Percentiles rank a stretch among this genome's conserved stretches.
These are phyloP conservation scores for Dispira simplex DNA, from an alignment of 192 early-diverging fungal genomes.

Conservation along the genomic window DNA sequence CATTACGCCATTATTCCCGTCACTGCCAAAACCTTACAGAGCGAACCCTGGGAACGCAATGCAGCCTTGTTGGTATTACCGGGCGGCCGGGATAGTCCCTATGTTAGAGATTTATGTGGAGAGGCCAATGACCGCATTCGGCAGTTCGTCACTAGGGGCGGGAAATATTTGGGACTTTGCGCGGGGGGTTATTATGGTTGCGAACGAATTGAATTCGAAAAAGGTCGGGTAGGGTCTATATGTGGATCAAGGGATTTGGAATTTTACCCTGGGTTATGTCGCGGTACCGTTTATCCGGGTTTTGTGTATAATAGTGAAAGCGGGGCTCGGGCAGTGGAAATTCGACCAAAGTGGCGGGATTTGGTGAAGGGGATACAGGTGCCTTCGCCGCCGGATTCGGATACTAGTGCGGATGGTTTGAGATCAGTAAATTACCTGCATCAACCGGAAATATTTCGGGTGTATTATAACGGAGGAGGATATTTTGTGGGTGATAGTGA, in stretches of 20 bases:
- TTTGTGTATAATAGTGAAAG: constrained; percentile 75
- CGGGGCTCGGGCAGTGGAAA: constrained; percentile 45
- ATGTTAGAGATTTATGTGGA: constrained; percentile 52
- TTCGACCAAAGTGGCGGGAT: constrained; percentile 13
- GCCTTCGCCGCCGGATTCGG: constrained; percentile 20
- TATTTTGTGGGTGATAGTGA: constrained; percentile 25
- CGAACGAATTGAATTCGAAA: constrained; percentile 61
- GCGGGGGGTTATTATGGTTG: constrained; percentile 80
- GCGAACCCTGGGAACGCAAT: constrained; percentile 80
- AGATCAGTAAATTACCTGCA: constrained; percentile 9
- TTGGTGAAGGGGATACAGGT: constrained; percentile 8
- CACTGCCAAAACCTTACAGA: constrained; percentile 44
- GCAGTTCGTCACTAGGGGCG: constrained; percentile 54
- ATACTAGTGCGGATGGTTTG: constrained; percentile 9
- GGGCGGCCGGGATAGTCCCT: constrained; percentile 77
- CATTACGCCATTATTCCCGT: constrained; percentile 83
- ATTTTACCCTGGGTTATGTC: constrained; percentile 48
- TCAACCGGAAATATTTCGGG: constrained; percentile 16
- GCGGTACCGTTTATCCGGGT: constrained; percentile 61
- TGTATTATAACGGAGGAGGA: constrained; percentile 63
- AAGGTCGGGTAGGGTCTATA: constrained; percentile 41
- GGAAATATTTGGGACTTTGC: constrained; percentile 83
- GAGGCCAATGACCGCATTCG: constrained; percentile 40
- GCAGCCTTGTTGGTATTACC: constrained; percentile 78
- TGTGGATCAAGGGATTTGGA: constrained; percentile 54